Base-by-base conservation (phyloP, 768 basidiomycete genomes). In the Rhodotorula babjevae region DNA sequence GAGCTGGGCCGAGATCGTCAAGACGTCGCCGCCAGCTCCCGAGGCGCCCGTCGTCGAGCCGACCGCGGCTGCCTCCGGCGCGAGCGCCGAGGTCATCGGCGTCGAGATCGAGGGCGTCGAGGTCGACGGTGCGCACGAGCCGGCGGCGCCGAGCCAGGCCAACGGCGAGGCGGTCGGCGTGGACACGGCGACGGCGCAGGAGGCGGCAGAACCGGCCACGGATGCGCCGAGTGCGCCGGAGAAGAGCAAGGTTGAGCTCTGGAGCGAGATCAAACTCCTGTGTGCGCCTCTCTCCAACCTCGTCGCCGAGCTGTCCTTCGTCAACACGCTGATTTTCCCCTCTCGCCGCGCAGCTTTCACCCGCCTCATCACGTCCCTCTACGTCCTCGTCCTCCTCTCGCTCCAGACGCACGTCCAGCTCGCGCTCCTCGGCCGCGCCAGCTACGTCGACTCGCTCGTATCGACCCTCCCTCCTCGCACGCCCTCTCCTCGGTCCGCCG, bases 291-390 rank as follows among this genome's bases (percentile, higher is more conserved):
- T 47, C 44, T 29, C 18, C 49, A 3, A 11, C 2, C 47, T 31
- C 23, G 46, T 57, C 49, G 27, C 2, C 27, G 29, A 18, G 10
- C 27, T n/a, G n/a, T n/a, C n/a, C n/a, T n/a, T n/a, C n/a, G n/a
- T n/a, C n/a, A n/a, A n/a, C n/a, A n/a, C n/a, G n/a, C n/a, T n/a
- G n/a, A n/a, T n/a, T n/a, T n/a, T n/a, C n/a, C n/a, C n/a, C n/a
- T n/a, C n/a, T n/a, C n/a, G n/a, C n/a, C n/a, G n/a, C n/a, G n/a
- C 69, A 96, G 93, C 92, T 12, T 86, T 97, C 69, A 95, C 93
- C 3, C 85, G 94, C 65, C 88, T 91, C 25, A 82, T 98, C 40
- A 93, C 93, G 14, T 87, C 90, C 0, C 81, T 94, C 33, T 97
- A 98, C 81, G 87, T 93, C 23, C 86, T 89, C 31, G 89, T 91